Evolutionary conservation across 2,329 filamentous ascomycete species (phyloP).

Genomic region (Teratosphaeriaceae sp.): DNA sequence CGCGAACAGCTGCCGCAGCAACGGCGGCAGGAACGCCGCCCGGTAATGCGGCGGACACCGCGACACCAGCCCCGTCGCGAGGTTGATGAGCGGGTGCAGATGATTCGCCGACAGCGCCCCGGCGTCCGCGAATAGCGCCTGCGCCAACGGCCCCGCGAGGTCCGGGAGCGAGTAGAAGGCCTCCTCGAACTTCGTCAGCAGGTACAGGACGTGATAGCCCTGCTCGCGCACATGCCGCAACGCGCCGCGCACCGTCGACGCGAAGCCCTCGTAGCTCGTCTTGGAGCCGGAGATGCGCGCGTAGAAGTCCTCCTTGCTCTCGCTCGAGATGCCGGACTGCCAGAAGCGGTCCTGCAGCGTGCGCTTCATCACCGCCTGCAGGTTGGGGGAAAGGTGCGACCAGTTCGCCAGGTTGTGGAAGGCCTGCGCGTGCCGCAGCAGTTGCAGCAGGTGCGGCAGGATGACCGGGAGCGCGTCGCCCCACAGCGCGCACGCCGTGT

Average conservation of each 20-base stretch:
- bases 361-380: slow-evolving; percentile 68
- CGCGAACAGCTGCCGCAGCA: slow-evolving; percentile 73
- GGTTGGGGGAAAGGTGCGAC: slow-evolving; percentile 66
- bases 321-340: slow-evolving; percentile 94
- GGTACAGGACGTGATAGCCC: slow-evolving; percentile 89
- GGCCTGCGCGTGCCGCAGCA: slow-evolving; percentile 82
- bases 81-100: slow-evolving; percentile 83
- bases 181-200: slow-evolving; percentile 78
- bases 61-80: slow-evolving; percentile 83
- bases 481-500: slow-evolving; percentile 77
- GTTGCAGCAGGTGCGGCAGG: slow-evolving; percentile 77
- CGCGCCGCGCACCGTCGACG: slow-evolving; percentile 83
- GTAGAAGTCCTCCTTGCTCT: slow-evolving; percentile 96
- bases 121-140: slow-evolving; percentile 77
- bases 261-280: slow-evolving; percentile 83
- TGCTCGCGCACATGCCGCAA: slow-evolving; percentile 87
- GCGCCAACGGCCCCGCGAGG: slow-evolving; percentile 73
- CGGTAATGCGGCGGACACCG: slow-evolving; percentile 78
- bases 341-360: slow-evolving; percentile 94
- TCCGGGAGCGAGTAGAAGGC: slow-evolving; percentile 88
- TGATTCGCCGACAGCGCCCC: slow-evolving; percentile 84
- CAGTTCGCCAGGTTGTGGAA: slow-evolving; percentile 85
- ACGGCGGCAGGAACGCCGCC: slow-evolving; percentile 73
- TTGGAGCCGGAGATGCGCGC: slow-evolving; percentile 84
- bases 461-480: slow-evolving; percentile 73